A percentile compares a stretch with the other conserved stretches of the same genome.
Evolutionary conservation across 1,284 basidiomycete genomes (phyloP).

Genomic region (Apiotrichum veenhuisii): DNA sequence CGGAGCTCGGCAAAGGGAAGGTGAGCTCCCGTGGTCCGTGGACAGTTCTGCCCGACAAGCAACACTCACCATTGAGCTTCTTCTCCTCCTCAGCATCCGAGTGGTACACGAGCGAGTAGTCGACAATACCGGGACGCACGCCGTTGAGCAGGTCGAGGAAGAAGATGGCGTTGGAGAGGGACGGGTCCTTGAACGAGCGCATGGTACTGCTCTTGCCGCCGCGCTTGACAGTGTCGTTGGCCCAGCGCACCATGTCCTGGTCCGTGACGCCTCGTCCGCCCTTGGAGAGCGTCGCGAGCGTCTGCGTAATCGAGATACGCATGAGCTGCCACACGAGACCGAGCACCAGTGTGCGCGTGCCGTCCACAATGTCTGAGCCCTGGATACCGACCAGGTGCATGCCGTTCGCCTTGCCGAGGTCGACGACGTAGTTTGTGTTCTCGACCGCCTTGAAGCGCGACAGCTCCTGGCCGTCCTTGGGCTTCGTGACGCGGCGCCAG

Average conservation of each 20-base stretch:
- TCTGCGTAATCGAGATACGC: conserved; percentile 84
- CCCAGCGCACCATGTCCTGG: conserved; percentile 93
- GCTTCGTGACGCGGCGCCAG: conserved; percentile 92
- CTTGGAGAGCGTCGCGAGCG: conserved; percentile 72
- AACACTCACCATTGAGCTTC: conserved; percentile 74
- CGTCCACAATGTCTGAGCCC: conserved; percentile 95
- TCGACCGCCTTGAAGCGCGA: conserved; percentile 96
- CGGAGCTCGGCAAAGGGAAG: background rate
- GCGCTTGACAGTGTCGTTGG: conserved; percentile 81
- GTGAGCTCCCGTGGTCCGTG: background rate
- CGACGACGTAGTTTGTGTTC: conserved; percentile 95
- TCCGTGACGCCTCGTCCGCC: conserved; percentile 78
- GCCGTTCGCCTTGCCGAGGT: conserved; percentile 83
- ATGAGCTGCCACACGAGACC: conserved; percentile 98
- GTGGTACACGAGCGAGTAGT: conserved; percentile 71
- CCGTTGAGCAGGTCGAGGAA: conserved; percentile 90
- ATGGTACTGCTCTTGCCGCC: conserved; percentile 64
- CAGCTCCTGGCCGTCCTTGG: conserved; percentile 77
- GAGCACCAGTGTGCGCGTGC: conserved; percentile 81
- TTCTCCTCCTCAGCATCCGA: conserved; percentile 66
- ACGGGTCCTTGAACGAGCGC: conserved; percentile 90
- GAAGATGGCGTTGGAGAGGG: conserved; percentile 85
- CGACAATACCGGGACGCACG: conserved; percentile 90
- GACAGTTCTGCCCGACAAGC: no score
- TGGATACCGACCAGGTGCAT: conserved; percentile 98